Evolutionary conservation across 164 flowering plant species (phyloP), one percentile per base, ranked within the genome.

Genomic region (Buxus sempervirens): DNA sequence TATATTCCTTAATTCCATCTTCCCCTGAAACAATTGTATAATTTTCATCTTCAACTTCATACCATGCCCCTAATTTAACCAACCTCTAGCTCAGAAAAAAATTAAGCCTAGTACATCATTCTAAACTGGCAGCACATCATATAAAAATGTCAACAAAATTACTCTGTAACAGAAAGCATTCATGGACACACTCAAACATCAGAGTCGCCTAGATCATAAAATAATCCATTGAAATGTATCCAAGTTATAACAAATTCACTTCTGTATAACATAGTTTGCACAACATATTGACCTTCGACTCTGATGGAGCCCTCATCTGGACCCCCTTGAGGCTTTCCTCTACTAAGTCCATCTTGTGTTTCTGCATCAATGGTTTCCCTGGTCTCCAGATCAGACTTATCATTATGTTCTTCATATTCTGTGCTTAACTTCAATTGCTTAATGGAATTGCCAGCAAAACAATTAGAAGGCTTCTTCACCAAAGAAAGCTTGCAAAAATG

Each of bases 401-500:
- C 60, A 16, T 26, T 53, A 57, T 59, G 62, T 16, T 55, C 76
- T 60, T 71, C 51, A 0, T 16, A 58, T 66, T 51, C 65, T 21
- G 18, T 12, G 18, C 22, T 42, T 45, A 59, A 63, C 28, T 20
- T 62, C 26, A 45, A 38, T 55, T 65, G 72, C 58, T 58, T 42
- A 53, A 22, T 25, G 42, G 16, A 55, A 73, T 72, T 65, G 51
- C 58, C 78, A 71, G 20, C 62, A 3, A 60, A 68, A 28, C 60
- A 49, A 66, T 66, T 38, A 70, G 74, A 54, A 66, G 85, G 81
- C 70, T 75, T 78, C 81, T 84, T 90, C 60, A 83, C 87, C 22
- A 90, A 58, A 0, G 97, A 92, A 74, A 90, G 86, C 81, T 95
- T 92, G 88, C 99, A 95, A 69, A 89, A 95, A 77, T 90, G 96